A percentile compares a stretch with the other conserved stretches of the same genome.
Conservation (phyloP, 441 rosid species). For the Capsella rubella region DNA sequence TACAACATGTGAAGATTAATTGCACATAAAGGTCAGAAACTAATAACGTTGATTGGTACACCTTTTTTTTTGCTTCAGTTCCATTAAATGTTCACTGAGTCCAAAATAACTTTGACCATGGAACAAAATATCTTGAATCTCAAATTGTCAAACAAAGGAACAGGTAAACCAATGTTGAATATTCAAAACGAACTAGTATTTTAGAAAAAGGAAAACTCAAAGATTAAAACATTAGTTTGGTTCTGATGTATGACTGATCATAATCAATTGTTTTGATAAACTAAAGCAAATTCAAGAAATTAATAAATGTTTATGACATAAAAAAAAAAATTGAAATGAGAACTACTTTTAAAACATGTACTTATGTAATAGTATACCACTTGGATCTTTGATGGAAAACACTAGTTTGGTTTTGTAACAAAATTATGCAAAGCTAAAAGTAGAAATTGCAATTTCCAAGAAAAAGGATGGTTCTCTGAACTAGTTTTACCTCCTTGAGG, state of each 20-base stretch:
- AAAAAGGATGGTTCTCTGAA: background rate
- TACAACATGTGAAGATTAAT: background rate
- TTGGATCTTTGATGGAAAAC: too few species aligned
- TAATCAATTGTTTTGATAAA: slow-evolving; percentile 5
- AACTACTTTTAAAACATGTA: too few species aligned
- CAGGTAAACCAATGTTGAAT: slow-evolving; percentile 10
- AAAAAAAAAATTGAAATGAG: too few species aligned
- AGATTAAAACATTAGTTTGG: slow-evolving; percentile 1
- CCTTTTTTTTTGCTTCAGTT: background rate
- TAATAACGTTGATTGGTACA: background rate
- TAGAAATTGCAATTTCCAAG: background rate
- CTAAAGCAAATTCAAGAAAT: slow-evolving; percentile 17
- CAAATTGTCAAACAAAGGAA: slow-evolving; percentile 18
- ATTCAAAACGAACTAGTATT: slow-evolving; percentile 16
- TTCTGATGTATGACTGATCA: slow-evolving; percentile 2
- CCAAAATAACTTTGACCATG: slow-evolving; percentile 18
- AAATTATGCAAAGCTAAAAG: background rate
- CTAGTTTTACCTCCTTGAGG: slow-evolving; percentile 62
- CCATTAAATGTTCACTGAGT: background rate
- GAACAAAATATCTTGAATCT: background rate
- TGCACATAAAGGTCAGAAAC: background rate
- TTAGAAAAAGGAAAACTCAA: slow-evolving; percentile 9
- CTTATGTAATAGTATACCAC: too few species aligned
- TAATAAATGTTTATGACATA: too few species aligned
- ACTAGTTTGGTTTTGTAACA: background rate